Conservation (phyloP, 805 yeast species). For the Pichia occidentalis region DNA sequence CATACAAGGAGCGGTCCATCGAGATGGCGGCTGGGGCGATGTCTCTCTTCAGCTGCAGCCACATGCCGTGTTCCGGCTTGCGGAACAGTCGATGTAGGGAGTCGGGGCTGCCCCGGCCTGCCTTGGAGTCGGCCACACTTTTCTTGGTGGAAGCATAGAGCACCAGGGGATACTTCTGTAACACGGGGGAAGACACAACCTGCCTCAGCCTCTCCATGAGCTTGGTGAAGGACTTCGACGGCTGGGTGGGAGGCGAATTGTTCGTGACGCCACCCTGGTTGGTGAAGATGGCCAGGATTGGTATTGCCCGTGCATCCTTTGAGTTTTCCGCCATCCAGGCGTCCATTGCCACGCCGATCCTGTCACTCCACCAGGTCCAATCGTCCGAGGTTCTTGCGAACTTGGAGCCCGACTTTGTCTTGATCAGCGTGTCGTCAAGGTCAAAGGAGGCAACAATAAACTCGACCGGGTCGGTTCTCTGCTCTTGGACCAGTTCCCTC, state of each 20-base stretch:
- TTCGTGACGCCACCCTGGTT: slow-evolving; percentile 74
- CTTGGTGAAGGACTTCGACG: slow-evolving; percentile 30
- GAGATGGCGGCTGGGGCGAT: slow-evolving; percentile 16
- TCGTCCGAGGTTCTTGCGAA: slow-evolving; percentile 58
- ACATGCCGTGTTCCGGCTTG: slow-evolving; percentile 80
- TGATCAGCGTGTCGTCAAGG: slow-evolving; percentile 72
- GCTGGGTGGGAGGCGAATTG: slow-evolving; percentile 13
- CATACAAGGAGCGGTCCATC: slow-evolving; percentile 37
- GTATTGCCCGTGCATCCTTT: slow-evolving; percentile 12
- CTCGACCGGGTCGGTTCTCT: neutral
- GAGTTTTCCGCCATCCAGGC: slow-evolving; percentile 13
- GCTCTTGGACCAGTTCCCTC: neutral
- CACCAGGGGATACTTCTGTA: slow-evolving; percentile 30
- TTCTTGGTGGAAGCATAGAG: slow-evolving; percentile 61
- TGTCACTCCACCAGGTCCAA: slow-evolving; percentile 56
- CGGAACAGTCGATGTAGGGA: slow-evolving; percentile 39
- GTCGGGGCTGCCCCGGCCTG: slow-evolving; percentile 21
- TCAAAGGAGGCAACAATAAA: slow-evolving; percentile 60
- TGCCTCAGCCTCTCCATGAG: slow-evolving; percentile 38
- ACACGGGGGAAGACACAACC: slow-evolving; percentile 23
- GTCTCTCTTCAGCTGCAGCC: slow-evolving; percentile 44
- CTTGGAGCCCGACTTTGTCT: slow-evolving; percentile 53
- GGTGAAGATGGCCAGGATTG: slow-evolving; percentile 62
- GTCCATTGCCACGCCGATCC: slow-evolving; percentile 23
- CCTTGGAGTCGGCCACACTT: slow-evolving; percentile 28